Percentiles rank a stretch among this genome's conserved stretches.
Conservation (phyloP, 1,284 basidiomycete genomes). For the Leucoagaricus sp. region DNA sequence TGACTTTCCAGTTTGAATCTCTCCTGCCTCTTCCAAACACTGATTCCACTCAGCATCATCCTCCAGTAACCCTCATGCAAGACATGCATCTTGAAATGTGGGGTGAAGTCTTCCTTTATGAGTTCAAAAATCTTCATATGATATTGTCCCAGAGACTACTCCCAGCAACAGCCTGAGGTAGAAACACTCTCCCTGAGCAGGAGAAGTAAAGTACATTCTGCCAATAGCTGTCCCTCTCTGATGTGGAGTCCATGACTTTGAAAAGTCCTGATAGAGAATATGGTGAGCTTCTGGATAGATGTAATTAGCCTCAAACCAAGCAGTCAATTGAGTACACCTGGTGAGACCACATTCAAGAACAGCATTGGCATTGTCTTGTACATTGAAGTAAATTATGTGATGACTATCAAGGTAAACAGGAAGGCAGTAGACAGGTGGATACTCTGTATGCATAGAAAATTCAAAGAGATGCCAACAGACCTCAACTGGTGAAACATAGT, state of each 20-base stretch:
- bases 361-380: slow-evolving; percentile 26
- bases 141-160: slow-evolving; percentile 32
- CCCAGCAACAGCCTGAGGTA: slow-evolving; percentile 37
- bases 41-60: background rate
- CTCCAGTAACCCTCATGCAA: background rate
- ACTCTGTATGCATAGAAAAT: slow-evolving; percentile 35
- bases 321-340: no score
- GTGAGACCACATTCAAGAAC: slow-evolving; percentile 35
- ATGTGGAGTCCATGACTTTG: slow-evolving; percentile 28
- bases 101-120: background rate
- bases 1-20: no score
- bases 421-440: background rate
- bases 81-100: background rate
- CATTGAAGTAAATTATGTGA: background rate
- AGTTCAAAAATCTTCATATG: slow-evolving; percentile 32
- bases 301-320: slow-evolving; percentile 43
- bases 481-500: no score
- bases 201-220: no score
- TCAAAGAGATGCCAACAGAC: no score
- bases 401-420: background rate
- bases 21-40: no score
- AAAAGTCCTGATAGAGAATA: slow-evolving; percentile 43
- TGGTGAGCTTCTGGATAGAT: slow-evolving; percentile 16
- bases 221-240: slow-evolving; percentile 23
- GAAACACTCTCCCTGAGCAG: slow-evolving; percentile 34